Base-by-base conservation (phyloP, 139 green algal species). In the Coelastrella sp. region DNA sequence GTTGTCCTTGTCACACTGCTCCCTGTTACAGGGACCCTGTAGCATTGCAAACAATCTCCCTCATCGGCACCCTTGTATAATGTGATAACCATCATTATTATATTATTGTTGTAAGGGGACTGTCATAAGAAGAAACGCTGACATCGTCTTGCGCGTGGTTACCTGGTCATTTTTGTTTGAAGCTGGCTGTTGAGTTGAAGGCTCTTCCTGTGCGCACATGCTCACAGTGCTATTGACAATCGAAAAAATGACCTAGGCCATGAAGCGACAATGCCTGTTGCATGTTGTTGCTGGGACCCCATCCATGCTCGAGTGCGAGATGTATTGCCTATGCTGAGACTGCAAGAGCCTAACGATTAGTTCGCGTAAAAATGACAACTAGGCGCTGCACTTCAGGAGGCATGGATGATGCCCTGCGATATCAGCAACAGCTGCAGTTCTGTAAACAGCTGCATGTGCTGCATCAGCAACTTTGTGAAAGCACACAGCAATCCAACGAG, bases 351-450 rank as follows among this genome's bases (percentile, higher is more conserved):
- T 57, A 23, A 57, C 11, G 11, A 57, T 57, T 23, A 9, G 15
- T 23, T 23, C 45, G 11, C 45, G 15, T 0, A 9, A 57, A 57
- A 0, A 57, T 57, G 45, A 13, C 45, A 57, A 9, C 45, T 9
- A 57, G 45, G 45, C 45, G 45, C 11, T 9, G 45, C 15, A 21
- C 6, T 32, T 21, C 53, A 32, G 11, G 2, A 40, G 75, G 35
- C 53, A 82, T 82, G 75, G 75, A 82, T 9, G 53, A 71, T 13
- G 75, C 75, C 5, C 53, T 82, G 75, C 41, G 53, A 32, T 71
- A 82, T 37, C 66, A 82, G 19, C 75, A 82, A 53, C 75, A 82
- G 34, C 75, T 82, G 75, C 75, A 82, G 23, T 53, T 82, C 37
- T 82, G 75, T 53, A 82, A 82, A 27, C 51, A 82, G 51, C 75